Percentiles rank a stretch among this genome's conserved stretches.
Evolutionary conservation across 2,329 filamentous ascomycete species (phyloP).

Genomic region (Alternaria infectoria): DNA sequence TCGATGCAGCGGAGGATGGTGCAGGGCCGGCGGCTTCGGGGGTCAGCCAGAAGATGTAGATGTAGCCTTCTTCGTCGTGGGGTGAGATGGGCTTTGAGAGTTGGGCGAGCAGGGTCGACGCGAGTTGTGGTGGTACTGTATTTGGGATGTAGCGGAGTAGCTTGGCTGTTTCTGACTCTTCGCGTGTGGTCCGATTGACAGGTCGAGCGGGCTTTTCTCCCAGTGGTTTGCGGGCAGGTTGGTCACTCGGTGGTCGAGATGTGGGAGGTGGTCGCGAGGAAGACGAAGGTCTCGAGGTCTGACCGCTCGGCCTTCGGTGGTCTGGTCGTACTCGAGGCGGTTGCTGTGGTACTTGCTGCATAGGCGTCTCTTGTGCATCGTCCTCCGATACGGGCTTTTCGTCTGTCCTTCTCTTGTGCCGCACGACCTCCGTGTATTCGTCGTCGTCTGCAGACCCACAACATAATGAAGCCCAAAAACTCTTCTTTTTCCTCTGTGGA

Average conservation of each 20-base stretch:
- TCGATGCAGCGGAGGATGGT: slow-evolving; percentile 54
- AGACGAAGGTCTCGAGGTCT: slow-evolving; percentile 1
- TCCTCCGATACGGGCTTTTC: slow-evolving; percentile 7
- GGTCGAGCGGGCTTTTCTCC: slow-evolving; percentile 32
- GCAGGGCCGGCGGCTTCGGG: slow-evolving; percentile 63
- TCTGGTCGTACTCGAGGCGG: slow-evolving; percentile 9
- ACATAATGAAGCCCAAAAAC: slow-evolving; percentile 54
- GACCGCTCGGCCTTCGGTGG: slow-evolving; percentile 5
- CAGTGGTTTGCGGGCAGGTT: slow-evolving; percentile 33
- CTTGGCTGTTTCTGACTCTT: slow-evolving; percentile 45
- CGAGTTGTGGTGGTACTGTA: slow-evolving; percentile 68
- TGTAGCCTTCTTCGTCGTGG: slow-evolving; percentile 81
- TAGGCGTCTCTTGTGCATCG: slow-evolving; percentile 11
- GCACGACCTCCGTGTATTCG: slow-evolving; percentile 47
- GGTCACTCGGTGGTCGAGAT: slow-evolving; percentile 15
- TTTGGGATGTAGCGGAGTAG: slow-evolving; percentile 73
- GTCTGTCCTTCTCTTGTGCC: slow-evolving; percentile 46
- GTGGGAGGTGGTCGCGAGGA: slow-evolving; percentile 5
- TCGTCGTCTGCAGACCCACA: slow-evolving; percentile 50
- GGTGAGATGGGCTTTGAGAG: slow-evolving; percentile 76
- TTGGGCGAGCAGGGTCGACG: slow-evolving; percentile 76
- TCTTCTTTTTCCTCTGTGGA: slow-evolving; percentile 36
- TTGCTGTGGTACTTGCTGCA: slow-evolving; percentile 22
- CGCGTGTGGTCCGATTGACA: slow-evolving; percentile 25
- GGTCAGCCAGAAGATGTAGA: slow-evolving; percentile 99